Evolutionary conservation across 495 filamentous ascomycete genomes (phyloP).

Genomic region (Hypoxylon intermedium): DNA sequence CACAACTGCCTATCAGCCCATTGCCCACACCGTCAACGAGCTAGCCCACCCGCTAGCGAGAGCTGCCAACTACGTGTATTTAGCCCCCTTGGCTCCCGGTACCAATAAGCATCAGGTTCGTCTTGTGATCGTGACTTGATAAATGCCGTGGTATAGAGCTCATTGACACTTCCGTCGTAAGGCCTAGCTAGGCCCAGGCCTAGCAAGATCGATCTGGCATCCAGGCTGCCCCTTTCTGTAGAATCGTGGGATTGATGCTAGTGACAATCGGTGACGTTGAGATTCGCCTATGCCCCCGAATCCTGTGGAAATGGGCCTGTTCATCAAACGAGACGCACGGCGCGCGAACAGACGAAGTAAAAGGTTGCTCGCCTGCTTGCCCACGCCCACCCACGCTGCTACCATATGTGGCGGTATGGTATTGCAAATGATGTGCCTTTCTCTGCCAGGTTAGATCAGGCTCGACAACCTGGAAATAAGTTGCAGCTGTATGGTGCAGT

Average conservation of each 20-base stretch:
- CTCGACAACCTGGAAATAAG: conserved; percentile 25
- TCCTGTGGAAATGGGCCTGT: conserved; percentile 9
- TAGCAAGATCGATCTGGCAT: conserved; percentile 14
- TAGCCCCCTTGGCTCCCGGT: conserved; percentile 6
- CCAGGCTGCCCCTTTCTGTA: conserved; percentile 6
- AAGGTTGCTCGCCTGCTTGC: too few relatives aligned
- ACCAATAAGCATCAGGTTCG: conserved; percentile 19
- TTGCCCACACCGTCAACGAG: conserved; percentile 18
- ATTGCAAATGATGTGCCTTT: not conserved
- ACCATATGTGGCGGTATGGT: too few relatives aligned
- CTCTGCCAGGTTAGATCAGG: conserved; percentile 4
- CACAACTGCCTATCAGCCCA: conserved; percentile 31
- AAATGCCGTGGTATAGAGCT: not conserved
- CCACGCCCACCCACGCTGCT: too few relatives aligned
- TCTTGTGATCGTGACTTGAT: conserved; percentile 19
- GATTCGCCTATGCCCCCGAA: conserved; percentile 12
- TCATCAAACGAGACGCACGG: conserved; percentile 19
- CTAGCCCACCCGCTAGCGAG: conserved; percentile 4
- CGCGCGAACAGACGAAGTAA: not conserved
- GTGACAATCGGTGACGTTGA: conserved; percentile 18
- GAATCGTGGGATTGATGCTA: conserved; percentile 11
- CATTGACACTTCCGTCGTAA: conserved; percentile 1
- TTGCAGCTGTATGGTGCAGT: conserved; percentile 28
- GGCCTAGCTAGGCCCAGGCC: too few relatives aligned
- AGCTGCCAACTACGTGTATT: conserved; percentile 21